Percentiles rank a stretch among this genome's conserved stretches.
These are phyloP conservation scores for Exophiala aquamarina DNA, from an alignment of 2,329 filamentous ascomycete species.

Conservation along the genomic window DNA sequence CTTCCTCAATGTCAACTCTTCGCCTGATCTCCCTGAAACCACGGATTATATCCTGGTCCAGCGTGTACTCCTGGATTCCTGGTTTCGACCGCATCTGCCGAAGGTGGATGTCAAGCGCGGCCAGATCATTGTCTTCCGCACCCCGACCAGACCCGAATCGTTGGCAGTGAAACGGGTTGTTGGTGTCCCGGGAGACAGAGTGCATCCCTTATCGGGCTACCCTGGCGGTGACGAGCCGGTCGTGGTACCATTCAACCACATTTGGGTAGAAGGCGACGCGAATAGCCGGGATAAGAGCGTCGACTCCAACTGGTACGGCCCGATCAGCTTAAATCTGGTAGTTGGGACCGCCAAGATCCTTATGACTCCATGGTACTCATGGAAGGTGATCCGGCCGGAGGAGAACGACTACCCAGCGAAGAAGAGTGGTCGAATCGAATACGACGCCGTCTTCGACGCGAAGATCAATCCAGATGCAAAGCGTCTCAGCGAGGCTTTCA, in stretches of 20 bases:
- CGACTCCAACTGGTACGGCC: slow-evolving; percentile 90
- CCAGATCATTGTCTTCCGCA: slow-evolving; percentile 69
- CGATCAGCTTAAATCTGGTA: slow-evolving; percentile 73
- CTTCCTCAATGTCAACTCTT: slow-evolving; percentile 66
- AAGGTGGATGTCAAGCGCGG: slow-evolving; percentile 63
- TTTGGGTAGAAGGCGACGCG: slow-evolving; percentile 95
- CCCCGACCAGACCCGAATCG: slow-evolving; percentile 29
- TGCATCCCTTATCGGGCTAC: slow-evolving; percentile 65
- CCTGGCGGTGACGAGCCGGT: slow-evolving; percentile 49
- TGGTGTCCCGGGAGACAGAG: slow-evolving; percentile 74
- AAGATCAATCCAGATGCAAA: slow-evolving; percentile 21
- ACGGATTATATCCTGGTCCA: slow-evolving; percentile 41
- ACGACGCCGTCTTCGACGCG: slow-evolving; percentile 23
- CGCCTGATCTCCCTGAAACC: slow-evolving; percentile 42
- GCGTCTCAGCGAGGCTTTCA: slow-evolving; percentile 10
- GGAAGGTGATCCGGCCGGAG: slow-evolving; percentile 49
- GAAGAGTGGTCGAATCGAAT: slow-evolving; percentile 27
- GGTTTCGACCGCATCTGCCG: slow-evolving; percentile 47
- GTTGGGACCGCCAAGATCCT: slow-evolving; percentile 72
- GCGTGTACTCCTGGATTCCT: slow-evolving; percentile 32
- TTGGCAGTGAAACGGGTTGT: slow-evolving; percentile 80
- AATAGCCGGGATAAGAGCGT: slow-evolving; percentile 64
- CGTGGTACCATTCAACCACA: slow-evolving; percentile 75
- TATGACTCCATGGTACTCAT: slow-evolving; percentile 60
- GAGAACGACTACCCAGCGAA: slow-evolving; percentile 37